Evolutionary conservation across 2,329 filamentous ascomycete genomes (phyloP), one percentile per base, ranked within the genome.

Genomic region (Verticillium isaacii): DNA sequence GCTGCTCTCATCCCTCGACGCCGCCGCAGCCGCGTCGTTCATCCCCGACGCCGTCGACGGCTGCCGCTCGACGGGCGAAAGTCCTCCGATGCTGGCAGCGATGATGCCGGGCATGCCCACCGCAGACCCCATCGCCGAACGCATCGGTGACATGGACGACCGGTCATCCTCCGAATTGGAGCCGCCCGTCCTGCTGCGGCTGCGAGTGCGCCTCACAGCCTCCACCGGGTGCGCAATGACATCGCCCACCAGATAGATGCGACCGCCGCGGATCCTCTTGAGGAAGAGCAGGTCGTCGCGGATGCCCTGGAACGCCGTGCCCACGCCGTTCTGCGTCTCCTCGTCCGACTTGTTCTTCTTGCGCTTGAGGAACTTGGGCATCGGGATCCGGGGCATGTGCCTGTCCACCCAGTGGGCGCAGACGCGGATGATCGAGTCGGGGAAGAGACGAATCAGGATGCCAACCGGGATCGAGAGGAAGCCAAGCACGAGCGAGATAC

Each of bases 401-500:
- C 61, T 60, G 63, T 59, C 64, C 7, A 62, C 61, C 57, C 58
- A 64, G 29, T 59, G 58, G 19, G 61, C 57, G 12, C 64, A 58
- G 9, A 59, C 57, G 15, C 73, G 56, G 75, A 67, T 57, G 32
- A 66, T 54, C 7, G 64, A 39, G 57, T 67, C 66, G 41, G 66
- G 66, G 15, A 67, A 36, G n/a, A 87, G 75, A 55, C 89, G 85
- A 56, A 92, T 83, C 29, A 88, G 73, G 3, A 89, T 78, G 61
- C 87, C 89, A 67, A 90, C 82, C 0, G 88, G 87, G 12, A 92
- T 77, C 50, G 89, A 91, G 3, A 89, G 75, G 61, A 86, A 77
- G 29, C 89, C 88, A 61, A 89, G 81, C 39, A 89, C 78, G 58
- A 92, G 80, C 9, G 87, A 91, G 66, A 90, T 85, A 32, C 78